Evolutionary conservation across 192 early-diverging fungal genomes (phyloP).

Genomic region (Powellomyces hirtus): DNA sequence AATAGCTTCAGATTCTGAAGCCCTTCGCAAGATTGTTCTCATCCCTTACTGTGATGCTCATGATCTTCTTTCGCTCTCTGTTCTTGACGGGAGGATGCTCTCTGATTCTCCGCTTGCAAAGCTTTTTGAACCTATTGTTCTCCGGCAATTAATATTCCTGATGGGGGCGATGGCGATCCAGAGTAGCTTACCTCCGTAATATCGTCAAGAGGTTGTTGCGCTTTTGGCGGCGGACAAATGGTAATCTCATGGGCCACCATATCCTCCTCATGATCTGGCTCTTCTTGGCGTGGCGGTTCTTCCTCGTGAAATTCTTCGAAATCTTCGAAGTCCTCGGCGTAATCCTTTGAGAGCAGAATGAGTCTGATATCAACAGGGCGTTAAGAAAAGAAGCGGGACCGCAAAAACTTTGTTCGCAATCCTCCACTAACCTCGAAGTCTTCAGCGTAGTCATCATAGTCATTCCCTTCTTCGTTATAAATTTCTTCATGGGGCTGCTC

Average conservation of each 20-base stretch:
- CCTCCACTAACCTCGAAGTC: constrained; percentile 33
- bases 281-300: too few relatives aligned
- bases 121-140: constrained; percentile 40
- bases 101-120: constrained; percentile 42
- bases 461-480: too few relatives aligned
- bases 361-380: neutral
- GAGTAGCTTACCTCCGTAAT: constrained; percentile 8
- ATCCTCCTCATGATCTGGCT: too few relatives aligned
- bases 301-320: constrained; percentile 37
- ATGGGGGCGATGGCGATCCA: neutral
- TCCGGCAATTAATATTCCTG: too few relatives aligned
- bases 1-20: neutral
- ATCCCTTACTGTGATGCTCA: neutral
- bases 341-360: constrained; percentile 9
- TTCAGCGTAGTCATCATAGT: constrained; percentile 26
- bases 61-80: constrained; percentile 1
- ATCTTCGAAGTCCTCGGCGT: constrained; percentile 48
- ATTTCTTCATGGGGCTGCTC: too few relatives aligned
- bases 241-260: neutral
- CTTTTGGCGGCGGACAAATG: neutral
- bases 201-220: neutral
- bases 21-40: too few relatives aligned
- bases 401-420: neutral
- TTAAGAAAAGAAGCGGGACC: neutral
- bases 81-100: constrained; percentile 33